Percentiles rank a stretch among this genome's conserved stretches.
Conservation (phyloP, 768 basidiomycete species). For the Trametes cinnabarina region DNA sequence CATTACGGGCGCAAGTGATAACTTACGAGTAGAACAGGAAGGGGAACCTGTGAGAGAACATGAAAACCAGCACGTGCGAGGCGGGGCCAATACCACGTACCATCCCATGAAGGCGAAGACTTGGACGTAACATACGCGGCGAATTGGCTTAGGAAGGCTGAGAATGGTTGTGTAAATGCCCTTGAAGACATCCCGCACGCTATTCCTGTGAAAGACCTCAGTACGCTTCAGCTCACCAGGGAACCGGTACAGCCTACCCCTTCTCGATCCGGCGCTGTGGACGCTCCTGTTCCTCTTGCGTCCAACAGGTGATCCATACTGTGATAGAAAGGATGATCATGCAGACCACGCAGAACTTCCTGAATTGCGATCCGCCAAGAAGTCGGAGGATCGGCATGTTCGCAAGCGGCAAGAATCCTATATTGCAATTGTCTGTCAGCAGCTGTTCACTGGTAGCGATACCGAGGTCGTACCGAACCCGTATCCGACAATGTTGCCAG, state of each 20-base stretch:
- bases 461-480: slow-evolving; percentile 64
- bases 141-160: slow-evolving; percentile 79
- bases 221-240: neutral
- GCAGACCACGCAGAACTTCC: slow-evolving; percentile 90
- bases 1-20: neutral
- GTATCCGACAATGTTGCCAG: slow-evolving; percentile 95
- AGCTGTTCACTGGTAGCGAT: neutral
- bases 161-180: slow-evolving; percentile 75
- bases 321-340: slow-evolving; percentile 75
- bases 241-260: slow-evolving; percentile 7
- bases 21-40: slow-evolving; percentile 89
- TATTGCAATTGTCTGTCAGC: neutral
- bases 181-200: slow-evolving; percentile 43
- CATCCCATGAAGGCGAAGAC: slow-evolving; percentile 97
- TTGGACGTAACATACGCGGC: slow-evolving; percentile 89
- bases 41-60: slow-evolving; percentile 65
- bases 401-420: slow-evolving; percentile 87
- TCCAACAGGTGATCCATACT: slow-evolving; percentile 86
- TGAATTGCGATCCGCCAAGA: slow-evolving; percentile 90
- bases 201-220: neutral
- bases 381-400: slow-evolving; percentile 73
- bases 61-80: slow-evolving; percentile 3
- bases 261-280: slow-evolving; percentile 42
- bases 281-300: slow-evolving; percentile 76
- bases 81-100: slow-evolving; percentile 39